phyloP scores from a whole-genome alignment of 2,329 filamentous ascomycete species.

The Penicillium sp. region DNA sequence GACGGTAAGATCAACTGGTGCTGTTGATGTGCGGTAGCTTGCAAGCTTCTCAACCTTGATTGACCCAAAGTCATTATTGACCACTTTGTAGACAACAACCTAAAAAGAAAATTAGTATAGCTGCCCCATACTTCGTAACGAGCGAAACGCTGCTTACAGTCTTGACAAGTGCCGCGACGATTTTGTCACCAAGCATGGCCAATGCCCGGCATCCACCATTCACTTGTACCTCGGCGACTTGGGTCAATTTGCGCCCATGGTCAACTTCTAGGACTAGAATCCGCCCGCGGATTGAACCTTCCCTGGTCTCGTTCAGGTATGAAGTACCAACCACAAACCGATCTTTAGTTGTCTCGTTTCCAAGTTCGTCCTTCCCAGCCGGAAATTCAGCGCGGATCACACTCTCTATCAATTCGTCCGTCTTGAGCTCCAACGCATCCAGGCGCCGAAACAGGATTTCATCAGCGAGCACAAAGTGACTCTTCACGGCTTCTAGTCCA shows the following conservation, averaged over 20 bases:
- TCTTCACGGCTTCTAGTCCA: conserved; percentile 73
- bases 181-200: conserved; percentile 69
- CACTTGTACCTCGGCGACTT: conserved; percentile 67
- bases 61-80: conserved; percentile 31
- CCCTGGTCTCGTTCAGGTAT: conserved; percentile 64
- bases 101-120: conserved; percentile 27
- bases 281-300: conserved; percentile 65
- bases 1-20: conserved; percentile 77
- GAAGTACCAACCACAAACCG: conserved; percentile 91
- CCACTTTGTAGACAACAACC: conserved; percentile 61
- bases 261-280: conserved; percentile 80
- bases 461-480: conserved; percentile 85
- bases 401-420: conserved; percentile 78
- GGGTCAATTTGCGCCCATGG: conserved; percentile 69
- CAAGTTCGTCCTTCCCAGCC: conserved; percentile 56
- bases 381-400: conserved; percentile 75
- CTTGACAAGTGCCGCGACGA: conserved; percentile 87
- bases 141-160: conserved; percentile 56
- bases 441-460: conserved; percentile 83
- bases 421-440: conserved; percentile 65
- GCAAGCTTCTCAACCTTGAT: conserved; percentile 67
- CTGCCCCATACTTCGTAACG: neutral
- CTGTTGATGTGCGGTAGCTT: conserved; percentile 77
- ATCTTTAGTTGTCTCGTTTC: conserved; percentile 57
- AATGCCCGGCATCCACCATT: conserved; percentile 81